Conservation (phyloP, 2,329 filamentous ascomycete genomes). For the Acrocalymma vagum region DNA sequence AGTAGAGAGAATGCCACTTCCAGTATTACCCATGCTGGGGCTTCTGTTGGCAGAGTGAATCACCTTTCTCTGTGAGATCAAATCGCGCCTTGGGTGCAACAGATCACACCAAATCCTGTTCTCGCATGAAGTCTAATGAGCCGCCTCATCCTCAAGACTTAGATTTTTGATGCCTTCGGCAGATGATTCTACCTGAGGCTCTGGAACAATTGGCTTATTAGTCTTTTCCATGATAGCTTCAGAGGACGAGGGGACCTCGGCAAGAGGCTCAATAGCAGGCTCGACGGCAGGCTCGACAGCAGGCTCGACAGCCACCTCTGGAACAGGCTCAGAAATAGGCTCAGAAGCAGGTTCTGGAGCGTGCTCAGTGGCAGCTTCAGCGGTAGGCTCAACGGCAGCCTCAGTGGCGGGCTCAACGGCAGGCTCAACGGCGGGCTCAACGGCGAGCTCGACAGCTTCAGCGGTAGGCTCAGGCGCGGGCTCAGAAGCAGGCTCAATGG, state of each 20-base stretch:
- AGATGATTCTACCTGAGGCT: conserved; percentile 29
- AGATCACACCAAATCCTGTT: too few relatives aligned
- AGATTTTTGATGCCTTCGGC: conserved; percentile 33
- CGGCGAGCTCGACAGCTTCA: neutral
- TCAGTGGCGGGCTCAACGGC: conserved; percentile 2
- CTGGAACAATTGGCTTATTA: conserved; percentile 19
- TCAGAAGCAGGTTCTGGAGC: conserved; percentile 1
- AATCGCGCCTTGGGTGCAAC: too few relatives aligned
- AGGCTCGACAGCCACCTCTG: conserved; percentile 8
- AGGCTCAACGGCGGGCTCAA: conserved; percentile 4
- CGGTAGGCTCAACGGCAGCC: conserved; percentile 4
- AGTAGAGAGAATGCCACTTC: too few relatives aligned
- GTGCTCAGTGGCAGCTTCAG: conserved; percentile 1
- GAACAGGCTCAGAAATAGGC: conserved; percentile 5
- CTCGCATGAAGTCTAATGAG: conserved; percentile 33
- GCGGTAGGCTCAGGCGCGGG: conserved; percentile 5
- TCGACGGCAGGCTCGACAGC: conserved; percentile 11
- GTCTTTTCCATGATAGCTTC: conserved; percentile 1
- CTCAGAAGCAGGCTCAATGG: conserved; percentile 12
- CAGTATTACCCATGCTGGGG: too few relatives aligned
- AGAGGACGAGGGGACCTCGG: neutral
- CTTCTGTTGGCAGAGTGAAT: too few relatives aligned
- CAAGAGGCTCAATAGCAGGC: conserved; percentile 2
- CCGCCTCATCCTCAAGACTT: conserved; percentile 27
- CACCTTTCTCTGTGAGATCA: too few relatives aligned